Evolutionary conservation across 208 protist genomes (phyloP).

Genomic region (Acanthamoeba healyi): DNA sequence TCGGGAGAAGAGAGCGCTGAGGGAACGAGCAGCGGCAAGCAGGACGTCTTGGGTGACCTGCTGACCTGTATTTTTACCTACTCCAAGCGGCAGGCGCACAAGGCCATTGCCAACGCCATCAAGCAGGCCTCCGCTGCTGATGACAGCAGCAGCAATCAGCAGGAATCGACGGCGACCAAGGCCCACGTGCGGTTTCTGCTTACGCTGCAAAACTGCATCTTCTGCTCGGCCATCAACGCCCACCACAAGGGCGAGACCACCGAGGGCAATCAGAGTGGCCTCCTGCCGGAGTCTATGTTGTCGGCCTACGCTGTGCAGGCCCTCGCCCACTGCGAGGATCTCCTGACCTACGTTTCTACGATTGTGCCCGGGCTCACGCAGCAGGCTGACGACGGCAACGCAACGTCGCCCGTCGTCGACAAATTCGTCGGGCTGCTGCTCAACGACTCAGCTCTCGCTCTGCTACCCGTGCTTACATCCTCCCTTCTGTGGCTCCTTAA

Average conservation of each 20-base stretch:
- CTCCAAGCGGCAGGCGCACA: not conserved
- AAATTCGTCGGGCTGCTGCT: not conserved
- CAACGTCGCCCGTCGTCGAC: not conserved
- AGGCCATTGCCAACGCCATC: not conserved
- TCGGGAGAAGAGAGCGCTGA: too few relatives aligned
- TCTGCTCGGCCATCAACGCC: not conserved
- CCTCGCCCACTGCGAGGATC: not conserved
- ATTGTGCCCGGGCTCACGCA: not conserved
- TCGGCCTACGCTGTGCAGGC: not conserved
- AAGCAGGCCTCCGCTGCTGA: not conserved
- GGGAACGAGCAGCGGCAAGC: not conserved
- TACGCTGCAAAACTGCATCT: conserved; percentile 39
- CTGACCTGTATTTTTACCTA: not conserved
- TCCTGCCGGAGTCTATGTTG: not conserved
- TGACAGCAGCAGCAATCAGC: not conserved
- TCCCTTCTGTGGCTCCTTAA: conserved; percentile 6
- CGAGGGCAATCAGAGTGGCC: not conserved
- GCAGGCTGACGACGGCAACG: not conserved
- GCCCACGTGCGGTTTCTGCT: conserved; percentile 16
- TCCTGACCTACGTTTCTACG: not conserved
- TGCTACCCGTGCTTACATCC: not conserved
- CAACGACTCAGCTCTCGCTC: conserved; percentile 31
- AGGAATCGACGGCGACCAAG: not conserved
- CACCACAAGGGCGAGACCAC: not conserved
- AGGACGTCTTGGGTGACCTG: not conserved